Evolutionary conservation across 768 basidiomycete species (phyloP).

Genomic region (Suillus tomentosus): DNA sequence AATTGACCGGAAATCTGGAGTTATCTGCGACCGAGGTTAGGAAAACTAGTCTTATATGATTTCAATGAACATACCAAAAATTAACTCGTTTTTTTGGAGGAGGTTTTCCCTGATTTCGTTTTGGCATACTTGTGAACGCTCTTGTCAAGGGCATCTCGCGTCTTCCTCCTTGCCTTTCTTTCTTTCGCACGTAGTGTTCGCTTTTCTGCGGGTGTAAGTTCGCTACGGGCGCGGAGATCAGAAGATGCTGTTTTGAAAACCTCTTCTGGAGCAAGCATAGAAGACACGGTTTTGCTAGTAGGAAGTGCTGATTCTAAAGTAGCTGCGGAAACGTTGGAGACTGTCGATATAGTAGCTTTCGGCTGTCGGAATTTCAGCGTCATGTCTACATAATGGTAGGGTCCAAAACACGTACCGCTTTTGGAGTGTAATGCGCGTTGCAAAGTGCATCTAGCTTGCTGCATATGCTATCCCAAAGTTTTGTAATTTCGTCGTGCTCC

Average conservation of each 20-base stretch:
- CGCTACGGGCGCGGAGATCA: slow-evolving; percentile 65
- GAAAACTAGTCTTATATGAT: too few species aligned
- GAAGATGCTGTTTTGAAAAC: slow-evolving; percentile 64
- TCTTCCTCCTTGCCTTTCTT: slow-evolving; percentile 69
- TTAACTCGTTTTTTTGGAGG: too few species aligned
- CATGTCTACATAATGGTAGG: neutral
- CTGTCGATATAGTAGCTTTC: slow-evolving; percentile 81
- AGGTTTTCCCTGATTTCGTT: slow-evolving; percentile 23
- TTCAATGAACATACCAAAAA: too few species aligned
- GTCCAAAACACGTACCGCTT: slow-evolving; percentile 60
- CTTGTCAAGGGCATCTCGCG: slow-evolving; percentile 64
- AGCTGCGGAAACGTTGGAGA: slow-evolving; percentile 80
- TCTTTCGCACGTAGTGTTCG: slow-evolving; percentile 65
- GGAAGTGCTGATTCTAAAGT: slow-evolving; percentile 91
- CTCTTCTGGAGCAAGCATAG: slow-evolving; percentile 94
- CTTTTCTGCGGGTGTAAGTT: slow-evolving; percentile 87
- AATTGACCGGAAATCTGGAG: too few species aligned
- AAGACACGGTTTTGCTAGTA: slow-evolving; percentile 69
- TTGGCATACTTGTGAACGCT: slow-evolving; percentile 66
- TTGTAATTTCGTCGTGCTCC: slow-evolving; percentile 87
- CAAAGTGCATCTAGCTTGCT: slow-evolving; percentile 90
- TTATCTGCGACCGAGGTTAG: too few species aligned
- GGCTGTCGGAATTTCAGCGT: slow-evolving; percentile 52
- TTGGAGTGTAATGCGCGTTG: slow-evolving; percentile 95
- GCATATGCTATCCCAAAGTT: slow-evolving; percentile 82